These are phyloP conservation scores for Chaetomiaceae sp. DNA, from an alignment of 2,329 filamentous ascomycete species.

Conservation along the genomic window DNA sequence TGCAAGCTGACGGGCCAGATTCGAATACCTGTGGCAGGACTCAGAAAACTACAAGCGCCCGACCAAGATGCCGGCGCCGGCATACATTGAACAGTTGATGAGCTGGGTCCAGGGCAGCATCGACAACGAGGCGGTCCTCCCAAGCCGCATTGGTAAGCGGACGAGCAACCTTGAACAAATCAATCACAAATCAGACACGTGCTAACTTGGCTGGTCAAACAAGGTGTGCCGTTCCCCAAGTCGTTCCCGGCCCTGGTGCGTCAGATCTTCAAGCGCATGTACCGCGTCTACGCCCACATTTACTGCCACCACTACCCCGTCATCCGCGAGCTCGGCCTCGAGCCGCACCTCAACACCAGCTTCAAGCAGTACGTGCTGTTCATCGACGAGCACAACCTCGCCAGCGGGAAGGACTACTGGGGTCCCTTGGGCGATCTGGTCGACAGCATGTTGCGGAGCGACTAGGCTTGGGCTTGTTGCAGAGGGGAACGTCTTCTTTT, in stretches of 20 bases:
- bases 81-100: conserved; percentile 98
- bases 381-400: conserved; percentile 91
- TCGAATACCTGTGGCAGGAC: conserved; percentile 99
- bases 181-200: neutral
- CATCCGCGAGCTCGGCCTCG: conserved; percentile 87
- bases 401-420: conserved; percentile 95
- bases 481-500: conserved; percentile 7
- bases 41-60: conserved; percentile 88
- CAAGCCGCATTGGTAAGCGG: conserved; percentile 74
- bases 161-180: neutral
- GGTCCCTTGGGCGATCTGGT: conserved; percentile 92
- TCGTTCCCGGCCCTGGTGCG: conserved; percentile 82
- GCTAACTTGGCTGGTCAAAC: conserved; percentile 7
- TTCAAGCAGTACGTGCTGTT: conserved; percentile 99
- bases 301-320: conserved; percentile 99
- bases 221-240: conserved; percentile 90
- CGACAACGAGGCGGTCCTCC: conserved; percentile 91
- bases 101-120: conserved; percentile 92
- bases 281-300: conserved; percentile 97
- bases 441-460: conserved; percentile 94
- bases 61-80: conserved; percentile 95
- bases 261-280: conserved; percentile 98
- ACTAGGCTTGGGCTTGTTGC: too few relatives aligned
- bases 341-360: conserved; percentile 96
- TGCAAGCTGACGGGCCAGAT: conserved; percentile 47